Conservation (phyloP, 345 rosid genomes). For the Eucalyptus urophylla region DNA sequence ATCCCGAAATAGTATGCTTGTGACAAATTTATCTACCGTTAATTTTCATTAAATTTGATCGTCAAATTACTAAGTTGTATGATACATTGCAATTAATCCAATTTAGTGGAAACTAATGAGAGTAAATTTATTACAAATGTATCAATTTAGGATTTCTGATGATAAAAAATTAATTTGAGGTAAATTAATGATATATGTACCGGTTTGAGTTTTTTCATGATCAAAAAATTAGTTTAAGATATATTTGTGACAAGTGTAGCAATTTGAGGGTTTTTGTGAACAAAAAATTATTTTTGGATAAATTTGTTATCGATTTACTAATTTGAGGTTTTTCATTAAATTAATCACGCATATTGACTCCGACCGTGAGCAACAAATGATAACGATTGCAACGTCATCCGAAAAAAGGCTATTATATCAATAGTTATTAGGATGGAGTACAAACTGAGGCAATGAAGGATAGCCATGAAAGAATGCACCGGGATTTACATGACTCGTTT, state of each 20-base stretch:
- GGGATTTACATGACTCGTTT: accelerated
- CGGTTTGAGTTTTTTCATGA: accelerated
- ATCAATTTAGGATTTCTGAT: accelerated
- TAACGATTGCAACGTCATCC: neutral
- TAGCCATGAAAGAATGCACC: neutral
- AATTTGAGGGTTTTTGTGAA: accelerated
- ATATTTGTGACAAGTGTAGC: accelerated
- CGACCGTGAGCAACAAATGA: neutral
- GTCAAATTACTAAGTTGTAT: accelerated
- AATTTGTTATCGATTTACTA: accelerated
- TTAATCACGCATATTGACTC: neutral
- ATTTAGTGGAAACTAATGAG: accelerated
- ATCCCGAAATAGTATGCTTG: no score
- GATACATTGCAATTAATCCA: accelerated
- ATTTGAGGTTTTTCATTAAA: accelerated
- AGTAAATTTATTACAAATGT: no score
- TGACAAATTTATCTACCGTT: neutral
- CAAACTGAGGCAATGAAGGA: no score
- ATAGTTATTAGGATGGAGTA: neutral
- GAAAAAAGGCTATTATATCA: neutral
- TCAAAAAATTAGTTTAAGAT: accelerated
- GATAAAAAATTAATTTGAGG: no score
- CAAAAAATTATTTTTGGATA: accelerated
- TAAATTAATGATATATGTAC: no score
- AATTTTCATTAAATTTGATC: accelerated